phyloP scores from a whole-genome alignment of 345 rosid species.

The Acer saccharum region DNA sequence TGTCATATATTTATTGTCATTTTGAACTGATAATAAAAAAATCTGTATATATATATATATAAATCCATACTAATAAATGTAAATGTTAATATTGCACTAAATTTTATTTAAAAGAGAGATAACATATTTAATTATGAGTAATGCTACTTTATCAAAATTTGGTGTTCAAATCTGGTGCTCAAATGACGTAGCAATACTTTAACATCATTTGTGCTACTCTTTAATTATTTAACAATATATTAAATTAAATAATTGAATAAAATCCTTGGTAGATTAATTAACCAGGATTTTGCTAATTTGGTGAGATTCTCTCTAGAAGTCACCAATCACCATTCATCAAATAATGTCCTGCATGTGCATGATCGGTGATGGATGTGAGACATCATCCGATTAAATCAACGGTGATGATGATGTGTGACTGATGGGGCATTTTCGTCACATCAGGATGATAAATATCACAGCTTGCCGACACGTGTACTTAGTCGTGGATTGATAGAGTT shows the following conservation, averaged over 20 bases:
- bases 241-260: neutral
- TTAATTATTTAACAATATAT: too few species aligned
- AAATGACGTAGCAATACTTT: too few species aligned
- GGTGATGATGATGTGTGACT: neutral
- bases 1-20: too few species aligned
- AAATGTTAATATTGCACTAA: too few species aligned
- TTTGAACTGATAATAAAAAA: too few species aligned
- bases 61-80: too few species aligned
- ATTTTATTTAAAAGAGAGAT: neutral
- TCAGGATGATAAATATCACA: neutral
- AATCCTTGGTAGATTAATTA: neutral
- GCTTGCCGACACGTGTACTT: slow-evolving; percentile 13
- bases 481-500: slow-evolving; percentile 5
- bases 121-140: neutral
- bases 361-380: neutral
- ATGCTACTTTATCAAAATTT: too few species aligned
- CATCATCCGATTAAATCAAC: neutral
- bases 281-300: neutral
- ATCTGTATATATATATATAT: too few species aligned
- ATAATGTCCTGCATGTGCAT: neutral
- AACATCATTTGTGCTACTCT: too few species aligned
- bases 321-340: neutral
- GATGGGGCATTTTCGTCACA: neutral
- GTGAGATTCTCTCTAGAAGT: neutral
- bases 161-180: too few species aligned